A percentile compares a stretch with the other conserved stretches of the same genome.
These are phyloP conservation scores for Drechslera avenae DNA, from an alignment of 2,329 filamentous ascomycete species.

Conservation along the genomic window DNA sequence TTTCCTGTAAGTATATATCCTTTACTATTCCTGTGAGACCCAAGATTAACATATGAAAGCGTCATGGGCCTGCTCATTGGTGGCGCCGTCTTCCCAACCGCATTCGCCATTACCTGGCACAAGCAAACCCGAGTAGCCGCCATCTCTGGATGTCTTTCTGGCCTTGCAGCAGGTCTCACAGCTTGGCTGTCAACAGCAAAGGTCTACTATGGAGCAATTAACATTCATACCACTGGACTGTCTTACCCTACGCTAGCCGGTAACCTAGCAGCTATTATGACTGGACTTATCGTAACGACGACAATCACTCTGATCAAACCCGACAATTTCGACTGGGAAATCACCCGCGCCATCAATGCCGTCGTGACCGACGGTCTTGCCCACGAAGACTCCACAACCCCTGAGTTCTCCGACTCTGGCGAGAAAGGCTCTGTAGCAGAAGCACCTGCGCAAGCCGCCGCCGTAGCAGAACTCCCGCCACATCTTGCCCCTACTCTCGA, in stretches of 20 bases:
- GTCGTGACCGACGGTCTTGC: constrained; percentile 22
- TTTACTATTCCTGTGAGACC: background rate
- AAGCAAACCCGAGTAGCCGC: constrained; percentile 42
- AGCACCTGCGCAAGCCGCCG: background rate
- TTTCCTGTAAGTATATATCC: constrained; percentile 33
- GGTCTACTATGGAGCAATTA: constrained; percentile 47
- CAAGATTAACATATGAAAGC: constrained; percentile 19
- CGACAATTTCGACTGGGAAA: constrained; percentile 48
- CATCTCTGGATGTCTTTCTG: constrained; percentile 40
- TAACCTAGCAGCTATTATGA: constrained; percentile 44
- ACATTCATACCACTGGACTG: constrained; percentile 47
- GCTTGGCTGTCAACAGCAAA: constrained; percentile 48
- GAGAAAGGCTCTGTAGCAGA: constrained; percentile 14
- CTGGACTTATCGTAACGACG: constrained; percentile 41
- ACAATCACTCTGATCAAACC: constrained; percentile 45
- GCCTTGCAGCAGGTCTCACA: constrained; percentile 43
- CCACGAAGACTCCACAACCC: constrained; percentile 11
- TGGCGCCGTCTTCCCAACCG: constrained; percentile 49
- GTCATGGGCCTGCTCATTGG: constrained; percentile 52
- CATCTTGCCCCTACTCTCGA: constrained; percentile 23
- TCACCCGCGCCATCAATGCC: constrained; percentile 47
- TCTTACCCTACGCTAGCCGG: constrained; percentile 50
- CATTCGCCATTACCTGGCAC: constrained; percentile 47
- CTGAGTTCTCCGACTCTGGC: constrained; percentile 12
- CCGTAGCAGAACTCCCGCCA: constrained; percentile 17